Percentiles rank a stretch among this genome's conserved stretches.
Evolutionary conservation across 2,329 filamentous ascomycete genomes (phyloP).

Genomic region (Orbilia blumenaviensis): DNA sequence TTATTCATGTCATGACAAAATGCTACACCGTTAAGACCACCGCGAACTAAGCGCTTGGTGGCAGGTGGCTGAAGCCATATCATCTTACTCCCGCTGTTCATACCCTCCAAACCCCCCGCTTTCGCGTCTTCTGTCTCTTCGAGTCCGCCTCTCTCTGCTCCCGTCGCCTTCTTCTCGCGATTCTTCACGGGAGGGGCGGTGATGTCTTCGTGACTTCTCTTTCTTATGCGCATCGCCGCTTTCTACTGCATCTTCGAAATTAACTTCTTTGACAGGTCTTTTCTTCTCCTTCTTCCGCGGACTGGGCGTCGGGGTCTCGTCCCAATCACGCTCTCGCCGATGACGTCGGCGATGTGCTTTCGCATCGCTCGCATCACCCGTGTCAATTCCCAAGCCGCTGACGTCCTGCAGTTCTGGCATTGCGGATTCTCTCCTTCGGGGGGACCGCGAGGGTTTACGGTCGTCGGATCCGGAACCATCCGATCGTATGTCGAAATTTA

Average conservation of each 20-base stretch:
- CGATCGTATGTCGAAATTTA: conserved; percentile 43
- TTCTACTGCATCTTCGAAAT: conserved; percentile 51
- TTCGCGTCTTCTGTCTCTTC: conserved; percentile 45
- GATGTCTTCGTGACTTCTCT: conserved; percentile 39
- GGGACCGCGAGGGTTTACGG: conserved; percentile 30
- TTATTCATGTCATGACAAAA: conserved; percentile 14
- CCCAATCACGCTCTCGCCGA: conserved; percentile 34
- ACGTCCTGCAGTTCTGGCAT: conserved; percentile 43
- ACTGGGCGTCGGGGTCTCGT: conserved; percentile 35
- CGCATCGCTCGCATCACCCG: conserved; percentile 26
- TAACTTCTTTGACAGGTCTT: conserved; percentile 41
- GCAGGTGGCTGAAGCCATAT: not conserved
- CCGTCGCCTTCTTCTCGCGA: conserved; percentile 41
- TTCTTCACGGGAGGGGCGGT: conserved; percentile 33
- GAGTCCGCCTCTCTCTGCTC: conserved; percentile 33
- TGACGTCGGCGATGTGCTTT: conserved; percentile 39
- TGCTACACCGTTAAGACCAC: conserved; percentile 1
- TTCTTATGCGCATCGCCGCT: conserved; percentile 47
- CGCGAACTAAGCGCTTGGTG: conserved; percentile 1
- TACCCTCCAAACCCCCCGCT: conserved; percentile 48
- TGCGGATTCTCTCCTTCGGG: conserved; percentile 7
- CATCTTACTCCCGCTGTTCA: conserved; percentile 31
- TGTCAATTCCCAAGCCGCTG: conserved; percentile 42
- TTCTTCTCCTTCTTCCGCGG: conserved; percentile 36
- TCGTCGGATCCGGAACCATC: conserved; percentile 35